Percentiles rank a stretch among this genome's conserved stretches.
Conservation (phyloP, 73 alveolate genomes). For the Paramecium biaurelia region DNA sequence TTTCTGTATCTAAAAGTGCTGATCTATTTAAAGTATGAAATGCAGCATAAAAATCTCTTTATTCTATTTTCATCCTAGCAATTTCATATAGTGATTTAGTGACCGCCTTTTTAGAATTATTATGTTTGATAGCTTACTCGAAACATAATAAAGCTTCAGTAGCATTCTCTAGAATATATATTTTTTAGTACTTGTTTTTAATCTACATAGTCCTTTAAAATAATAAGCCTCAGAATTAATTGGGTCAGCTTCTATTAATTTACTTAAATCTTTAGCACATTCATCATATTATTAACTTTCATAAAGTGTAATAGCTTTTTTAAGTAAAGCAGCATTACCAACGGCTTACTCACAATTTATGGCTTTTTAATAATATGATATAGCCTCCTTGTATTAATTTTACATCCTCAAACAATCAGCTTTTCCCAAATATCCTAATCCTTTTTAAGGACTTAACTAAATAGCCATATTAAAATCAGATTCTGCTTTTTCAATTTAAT, state of each 20-base stretch:
- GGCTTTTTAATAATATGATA: slow-evolving; percentile 52
- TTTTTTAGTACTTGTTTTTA: slow-evolving; percentile 41
- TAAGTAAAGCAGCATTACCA: slow-evolving; percentile 53
- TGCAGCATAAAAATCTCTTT: slow-evolving; percentile 71
- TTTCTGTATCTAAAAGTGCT: slow-evolving; percentile 53
- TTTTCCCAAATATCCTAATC: slow-evolving; percentile 66
- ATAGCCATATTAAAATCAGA: slow-evolving; percentile 66
- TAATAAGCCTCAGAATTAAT: slow-evolving; percentile 66
- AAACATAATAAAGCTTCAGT: slow-evolving; percentile 65
- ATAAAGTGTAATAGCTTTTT: slow-evolving; percentile 60
- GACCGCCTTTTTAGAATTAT: slow-evolving; percentile 57
- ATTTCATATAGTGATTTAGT: slow-evolving; percentile 67
- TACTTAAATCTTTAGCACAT: slow-evolving; percentile 57
- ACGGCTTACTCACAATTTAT: slow-evolving; percentile 57
- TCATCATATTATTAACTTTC: slow-evolving; percentile 63
- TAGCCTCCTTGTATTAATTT: slow-evolving; percentile 62
- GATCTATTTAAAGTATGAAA: slow-evolving; percentile 68
- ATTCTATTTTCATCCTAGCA: slow-evolving; percentile 65
- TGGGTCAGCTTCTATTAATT: slow-evolving; percentile 46
- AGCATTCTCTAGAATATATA: slow-evolving; percentile 36
- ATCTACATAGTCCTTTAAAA: slow-evolving; percentile 61
- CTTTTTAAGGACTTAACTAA: slow-evolving; percentile 56
- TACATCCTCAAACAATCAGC: slow-evolving; percentile 63
- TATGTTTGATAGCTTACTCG: slow-evolving; percentile 69
- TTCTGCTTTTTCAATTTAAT: slow-evolving; percentile 68